Evolutionary conservation across 2,329 filamentous ascomycete species (phyloP), one percentile per base, ranked within the genome.

Genomic region (Colletotrichum sp.): DNA sequence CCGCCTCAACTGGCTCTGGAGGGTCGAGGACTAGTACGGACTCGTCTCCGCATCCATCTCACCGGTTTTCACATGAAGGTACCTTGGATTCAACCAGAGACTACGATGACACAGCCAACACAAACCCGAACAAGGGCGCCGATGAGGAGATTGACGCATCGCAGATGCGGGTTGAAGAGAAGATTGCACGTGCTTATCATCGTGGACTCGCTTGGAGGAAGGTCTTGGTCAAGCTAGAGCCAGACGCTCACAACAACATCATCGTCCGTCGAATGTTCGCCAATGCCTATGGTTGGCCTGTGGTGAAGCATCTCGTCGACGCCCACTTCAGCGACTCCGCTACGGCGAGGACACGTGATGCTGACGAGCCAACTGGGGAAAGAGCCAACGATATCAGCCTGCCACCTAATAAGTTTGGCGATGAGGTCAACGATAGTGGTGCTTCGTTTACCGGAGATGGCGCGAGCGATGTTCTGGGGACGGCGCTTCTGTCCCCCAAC

Each of bases 181-280:
- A 98, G 85, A 99, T 99, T 79, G 97, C 97, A 3, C 92, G 97
- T 63, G 97, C 96, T 16, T 99, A 99, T 85, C 97, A 99, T 83
- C 92, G 93, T 15, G 95, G 95, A 78, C 86, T 99, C 24, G 95
- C 95, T 2, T 99, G 97, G 97, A 94, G 97, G 61, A 99, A 99
- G 83, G 97, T 99, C 2, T 91, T 99, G 6, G 97, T 99, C 16
- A 94, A 97, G 70, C 89, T 99, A 4, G 96, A 99, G 82, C 97
- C 97, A 0, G 97, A 99, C 84, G 97, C 97, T 0, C 97, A 99
- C 86, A 99, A 99, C 85, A 99, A 99, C 84, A 98, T 99, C 79
- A 94, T 99, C 76, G 97, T 99, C 28, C 94, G 97, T 18, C 93
- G 97, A 72, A 98, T 96, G 93, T 99, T 99, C 83, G 94, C 96